phyloP scores from a whole-genome alignment of 139 green algal genomes.

The Zygnema circumcarinatum region DNA sequence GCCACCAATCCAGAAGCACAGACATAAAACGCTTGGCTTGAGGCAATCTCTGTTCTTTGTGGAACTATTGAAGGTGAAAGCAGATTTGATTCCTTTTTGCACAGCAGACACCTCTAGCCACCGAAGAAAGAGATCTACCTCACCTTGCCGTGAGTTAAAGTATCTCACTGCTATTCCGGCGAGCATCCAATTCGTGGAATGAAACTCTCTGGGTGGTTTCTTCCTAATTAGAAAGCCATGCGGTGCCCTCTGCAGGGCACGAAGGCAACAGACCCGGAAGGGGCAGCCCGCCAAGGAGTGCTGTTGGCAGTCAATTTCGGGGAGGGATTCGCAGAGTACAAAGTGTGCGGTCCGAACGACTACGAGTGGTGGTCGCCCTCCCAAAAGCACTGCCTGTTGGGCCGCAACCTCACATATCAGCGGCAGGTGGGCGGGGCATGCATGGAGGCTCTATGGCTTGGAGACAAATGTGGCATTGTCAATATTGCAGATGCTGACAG shows the following conservation, averaged over 20 bases:
- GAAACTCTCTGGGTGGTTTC: too few relatives aligned
- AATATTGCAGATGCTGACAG: not conserved
- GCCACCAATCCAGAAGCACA: too few relatives aligned
- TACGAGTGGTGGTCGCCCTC: conserved; percentile 63
- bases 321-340: conserved; percentile 35
- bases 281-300: not conserved
- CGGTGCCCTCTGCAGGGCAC: not conserved
- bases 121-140: too few relatives aligned
- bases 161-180: too few relatives aligned
- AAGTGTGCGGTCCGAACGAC: conserved; percentile 44
- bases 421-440: conserved; percentile 67
- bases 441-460: not conserved
- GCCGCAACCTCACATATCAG: conserved; percentile 54
- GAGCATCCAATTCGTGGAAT: too few relatives aligned
- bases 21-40: too few relatives aligned
- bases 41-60: too few relatives aligned
- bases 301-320: conserved; percentile 32
- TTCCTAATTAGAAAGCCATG: too few relatives aligned
- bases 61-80: too few relatives aligned
- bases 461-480: not conserved
- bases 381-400: conserved; percentile 54
- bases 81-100: too few relatives aligned
- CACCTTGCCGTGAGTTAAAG: too few relatives aligned
- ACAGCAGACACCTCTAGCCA: too few relatives aligned
- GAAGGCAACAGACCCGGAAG: not conserved